Conservation (phyloP, 108 stramenopile species). For the Cyclotella atomus region DNA sequence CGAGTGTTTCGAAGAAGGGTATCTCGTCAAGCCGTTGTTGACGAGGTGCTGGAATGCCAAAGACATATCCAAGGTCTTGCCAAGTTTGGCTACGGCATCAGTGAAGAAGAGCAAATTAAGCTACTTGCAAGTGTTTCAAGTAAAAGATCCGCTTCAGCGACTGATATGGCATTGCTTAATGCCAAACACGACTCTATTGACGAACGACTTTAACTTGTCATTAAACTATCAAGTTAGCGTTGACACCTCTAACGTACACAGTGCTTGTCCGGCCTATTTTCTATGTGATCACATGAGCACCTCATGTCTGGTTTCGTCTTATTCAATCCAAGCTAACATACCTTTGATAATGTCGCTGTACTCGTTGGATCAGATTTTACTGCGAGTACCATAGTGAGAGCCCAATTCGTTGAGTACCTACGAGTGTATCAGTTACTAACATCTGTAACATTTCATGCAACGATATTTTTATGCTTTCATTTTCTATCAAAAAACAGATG, state of each 20-base stretch:
- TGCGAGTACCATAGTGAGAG: too few species aligned
- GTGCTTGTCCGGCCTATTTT: too few species aligned
- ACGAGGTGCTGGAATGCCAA: slow-evolving; percentile 41
- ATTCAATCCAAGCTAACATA: too few species aligned
- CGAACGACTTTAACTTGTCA: background rate
- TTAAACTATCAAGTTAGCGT: background rate
- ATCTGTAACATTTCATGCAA: background rate
- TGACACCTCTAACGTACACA: too few species aligned
- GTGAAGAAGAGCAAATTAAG: background rate
- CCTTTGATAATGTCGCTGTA: too few species aligned
- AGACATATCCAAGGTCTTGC: slow-evolving; percentile 21
- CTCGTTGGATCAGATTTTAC: too few species aligned
- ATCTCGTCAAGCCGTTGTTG: slow-evolving; percentile 13
- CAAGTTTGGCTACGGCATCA: slow-evolving; percentile 17
- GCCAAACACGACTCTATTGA: slow-evolving; percentile 30
- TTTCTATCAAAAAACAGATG: too few species aligned
- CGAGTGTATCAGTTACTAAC: too few species aligned
- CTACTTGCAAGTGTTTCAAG: slow-evolving; percentile 34
- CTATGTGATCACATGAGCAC: too few species aligned
- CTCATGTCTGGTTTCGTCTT: too few species aligned
- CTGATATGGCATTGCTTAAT: slow-evolving; percentile 8
- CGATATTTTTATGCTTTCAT: too few species aligned
- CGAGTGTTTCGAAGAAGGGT: slow-evolving; percentile 26
- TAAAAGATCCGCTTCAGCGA: slow-evolving; percentile 9
- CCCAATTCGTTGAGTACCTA: too few species aligned